A percentile compares a stretch with the other conserved stretches of the same genome.
phyloP scores from a whole-genome alignment of 1,139 yeast species.

The Candida gigantensis region DNA sequence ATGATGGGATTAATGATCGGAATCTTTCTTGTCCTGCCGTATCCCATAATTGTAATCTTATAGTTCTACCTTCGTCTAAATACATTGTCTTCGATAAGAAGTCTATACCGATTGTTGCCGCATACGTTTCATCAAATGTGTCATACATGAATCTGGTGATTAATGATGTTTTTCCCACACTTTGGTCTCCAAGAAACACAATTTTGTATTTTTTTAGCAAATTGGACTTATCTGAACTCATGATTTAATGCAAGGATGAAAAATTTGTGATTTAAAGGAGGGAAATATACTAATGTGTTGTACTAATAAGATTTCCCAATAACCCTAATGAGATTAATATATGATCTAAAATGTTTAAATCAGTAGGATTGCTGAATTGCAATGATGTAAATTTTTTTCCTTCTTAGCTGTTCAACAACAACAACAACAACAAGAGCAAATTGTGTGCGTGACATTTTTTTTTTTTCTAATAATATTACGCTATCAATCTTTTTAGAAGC shows the following conservation, averaged over 20 bases:
- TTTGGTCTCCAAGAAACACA: slow-evolving; percentile 96
- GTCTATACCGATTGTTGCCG: slow-evolving; percentile 96
- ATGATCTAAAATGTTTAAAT: no score
- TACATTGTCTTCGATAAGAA: slow-evolving; percentile 79
- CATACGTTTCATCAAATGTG: slow-evolving; percentile 94
- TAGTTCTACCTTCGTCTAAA: slow-evolving; percentile 56
- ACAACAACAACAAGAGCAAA: no score
- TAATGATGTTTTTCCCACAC: slow-evolving; percentile 94
- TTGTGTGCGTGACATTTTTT: no score
- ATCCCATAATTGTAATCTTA: slow-evolving; percentile 57
- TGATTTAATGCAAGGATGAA: background rate
- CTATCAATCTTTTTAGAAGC: no score
- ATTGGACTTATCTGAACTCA: slow-evolving; percentile 18
- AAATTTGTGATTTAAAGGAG: no score
- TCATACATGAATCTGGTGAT: slow-evolving; percentile 97
- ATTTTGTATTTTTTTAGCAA: slow-evolving; percentile 74
- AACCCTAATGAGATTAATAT: no score
- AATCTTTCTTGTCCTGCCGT: slow-evolving; percentile 69
- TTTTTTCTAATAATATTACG: no score
- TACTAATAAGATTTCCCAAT: no score
- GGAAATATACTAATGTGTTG: no score
- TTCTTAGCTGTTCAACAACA: no score
- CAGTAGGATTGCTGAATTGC: no score
- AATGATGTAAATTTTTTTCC: no score
- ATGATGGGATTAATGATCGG: slow-evolving; percentile 70